Base-by-base conservation (phyloP, 2,329 filamentous ascomycete genomes). In the Botrytis aclada region DNA sequence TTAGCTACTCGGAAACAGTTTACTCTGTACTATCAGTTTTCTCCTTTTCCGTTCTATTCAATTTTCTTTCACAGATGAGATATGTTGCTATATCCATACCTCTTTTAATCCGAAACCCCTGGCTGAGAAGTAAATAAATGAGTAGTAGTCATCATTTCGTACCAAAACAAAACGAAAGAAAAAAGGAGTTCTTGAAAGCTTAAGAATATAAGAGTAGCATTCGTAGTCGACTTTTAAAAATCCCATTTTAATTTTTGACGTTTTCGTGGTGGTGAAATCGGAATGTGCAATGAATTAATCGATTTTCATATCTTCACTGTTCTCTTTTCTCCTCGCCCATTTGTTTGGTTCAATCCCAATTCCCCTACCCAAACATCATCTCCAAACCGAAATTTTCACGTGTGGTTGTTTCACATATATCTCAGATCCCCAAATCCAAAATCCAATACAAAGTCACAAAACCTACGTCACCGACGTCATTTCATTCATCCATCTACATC, bases 211-310 rank as follows among this genome's bases (percentile, higher is more conserved):
- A n/a, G 25, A n/a, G 14, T 16, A 16, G 10, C n/a, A 14, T n/a
- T n/a, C 47, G 10, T 2, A n/a, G 2, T n/a, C 10, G 47, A 51
- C 5, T n/a, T 4, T 51, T 16, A 14, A n/a, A 51, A 14, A 6
- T 3, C 25, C 0, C 5, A n/a, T 16, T 6, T n/a, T 16, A 0
- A 14, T 6, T n/a, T n/a, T 51, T 51, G 47, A 12, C 0, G 7
- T 51, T n/a, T 25, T 51, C 12, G 25, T 29, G 10, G n/a, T 54
- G 6, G 51, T 18, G 51, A 54, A n/a, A 54, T 29, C 6, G 12
- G n/a, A 51, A n/a, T 51, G 25, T 43, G 37, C 37, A 37, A 7
- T 37, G 8, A 7, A 37, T 37, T 37, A 7, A n/a, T n/a, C n/a
- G n/a, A n/a, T n/a, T n/a, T n/a, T n/a, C n/a, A n/a, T n/a, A n/a